These are phyloP conservation scores for Arctostaphylos glauca DNA, from an alignment of 148 eudicot species.

Conservation along the genomic window DNA sequence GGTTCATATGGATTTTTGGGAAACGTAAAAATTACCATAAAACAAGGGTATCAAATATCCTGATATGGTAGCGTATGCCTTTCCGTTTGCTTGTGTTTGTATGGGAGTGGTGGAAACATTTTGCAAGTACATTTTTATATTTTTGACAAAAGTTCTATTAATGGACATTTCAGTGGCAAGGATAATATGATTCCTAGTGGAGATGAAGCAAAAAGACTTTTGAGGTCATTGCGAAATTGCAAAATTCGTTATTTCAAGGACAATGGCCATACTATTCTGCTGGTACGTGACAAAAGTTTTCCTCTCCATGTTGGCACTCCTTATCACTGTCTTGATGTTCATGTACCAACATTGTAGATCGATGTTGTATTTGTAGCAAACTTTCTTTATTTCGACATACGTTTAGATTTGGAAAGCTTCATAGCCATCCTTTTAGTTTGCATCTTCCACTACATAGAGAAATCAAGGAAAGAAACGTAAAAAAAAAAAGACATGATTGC, in stretches of 20 bases:
- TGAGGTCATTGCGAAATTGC: constrained; percentile 56
- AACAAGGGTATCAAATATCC: neutral
- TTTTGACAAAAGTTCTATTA: neutral
- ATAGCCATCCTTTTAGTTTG: neutral
- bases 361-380: neutral
- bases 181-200: constrained; percentile 88
- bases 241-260: constrained; percentile 61
- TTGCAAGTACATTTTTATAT: neutral
- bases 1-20: neutral
- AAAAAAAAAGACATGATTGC: neutral
- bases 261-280: constrained; percentile 86
- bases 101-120: neutral
- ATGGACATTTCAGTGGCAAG: constrained; percentile 66
- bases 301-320: neutral
- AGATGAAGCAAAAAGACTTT: constrained; percentile 83
- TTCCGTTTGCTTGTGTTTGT: neutral
- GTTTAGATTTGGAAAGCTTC: neutral
- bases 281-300: constrained; percentile 50
- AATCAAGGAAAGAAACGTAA: neutral
- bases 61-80: neutral
- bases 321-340: constrained; percentile 4
- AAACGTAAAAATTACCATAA: neutral
- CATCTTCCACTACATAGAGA: neutral
- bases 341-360: too few relatives aligned
- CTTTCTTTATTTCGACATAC: neutral